A percentile compares a stretch with the other conserved stretches of the same genome.
Conservation (phyloP, 2,329 filamentous ascomycete genomes). For the Nemania sp. region DNA sequence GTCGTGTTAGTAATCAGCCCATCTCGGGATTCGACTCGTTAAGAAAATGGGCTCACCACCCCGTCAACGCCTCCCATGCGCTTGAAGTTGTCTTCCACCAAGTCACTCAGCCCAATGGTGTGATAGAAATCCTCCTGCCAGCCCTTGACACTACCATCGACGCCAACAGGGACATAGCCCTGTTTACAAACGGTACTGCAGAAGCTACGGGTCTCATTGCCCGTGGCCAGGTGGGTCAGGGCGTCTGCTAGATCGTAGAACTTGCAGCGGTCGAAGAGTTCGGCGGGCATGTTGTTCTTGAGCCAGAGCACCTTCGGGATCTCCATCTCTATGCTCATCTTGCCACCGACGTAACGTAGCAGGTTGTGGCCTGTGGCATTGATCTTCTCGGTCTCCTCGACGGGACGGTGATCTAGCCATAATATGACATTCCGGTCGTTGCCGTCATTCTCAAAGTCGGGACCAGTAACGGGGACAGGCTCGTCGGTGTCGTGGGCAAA, state of each 20-base stretch:
- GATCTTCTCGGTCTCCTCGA: conserved; percentile 89
- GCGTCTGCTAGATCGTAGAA: conserved; percentile 96
- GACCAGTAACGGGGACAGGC: conserved; percentile 87
- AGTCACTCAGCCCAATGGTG: conserved; percentile 82
- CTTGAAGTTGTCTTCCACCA: conserved; percentile 85
- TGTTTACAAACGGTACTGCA: conserved; percentile 98
- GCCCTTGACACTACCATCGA: conserved; percentile 95
- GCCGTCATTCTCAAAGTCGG: conserved; percentile 77
- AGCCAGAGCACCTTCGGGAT: conserved; percentile 98
- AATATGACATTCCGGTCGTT: conserved; percentile 94
- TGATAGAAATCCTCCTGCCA: conserved; percentile 96
- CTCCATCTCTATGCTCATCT: conserved; percentile 99
- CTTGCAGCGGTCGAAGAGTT: conserved; percentile 89
- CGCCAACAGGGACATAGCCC: conserved; percentile 93
- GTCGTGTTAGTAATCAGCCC: conserved; percentile 31
- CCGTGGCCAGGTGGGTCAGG: conserved; percentile 91
- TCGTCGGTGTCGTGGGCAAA: conserved; percentile 89
- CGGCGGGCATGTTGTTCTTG: conserved; percentile 95
- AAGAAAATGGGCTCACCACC: conserved; percentile 73
- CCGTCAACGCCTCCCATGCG: conserved; percentile 92
- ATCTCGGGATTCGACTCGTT: conserved; percentile 13
- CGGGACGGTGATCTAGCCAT: conserved; percentile 94
- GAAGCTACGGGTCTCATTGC: conserved; percentile 88
- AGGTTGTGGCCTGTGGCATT: conserved; percentile 92
- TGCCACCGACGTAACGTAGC: conserved; percentile 92